Conservation (phyloP, 1,284 basidiomycete genomes). For the Papiliotrema nemorosa region DNA sequence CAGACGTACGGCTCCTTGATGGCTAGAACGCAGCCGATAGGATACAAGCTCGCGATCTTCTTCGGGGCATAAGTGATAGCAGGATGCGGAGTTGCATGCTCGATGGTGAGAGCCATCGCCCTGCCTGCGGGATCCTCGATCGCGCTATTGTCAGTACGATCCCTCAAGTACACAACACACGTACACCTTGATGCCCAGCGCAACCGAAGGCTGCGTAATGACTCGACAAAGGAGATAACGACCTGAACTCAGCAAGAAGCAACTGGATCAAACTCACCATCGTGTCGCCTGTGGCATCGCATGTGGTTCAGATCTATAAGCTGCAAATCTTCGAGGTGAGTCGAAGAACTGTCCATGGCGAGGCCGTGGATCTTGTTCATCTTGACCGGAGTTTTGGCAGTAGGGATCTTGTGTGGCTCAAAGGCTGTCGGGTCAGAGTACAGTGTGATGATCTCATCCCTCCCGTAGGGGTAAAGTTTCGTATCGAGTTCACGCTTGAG, state of each 20-base stretch:
- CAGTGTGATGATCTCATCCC: background rate
- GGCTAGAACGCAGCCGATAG: background rate
- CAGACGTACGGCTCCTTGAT: constrained; percentile 1
- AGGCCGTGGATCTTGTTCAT: background rate
- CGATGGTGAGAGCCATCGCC: background rate
- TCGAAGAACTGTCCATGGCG: background rate
- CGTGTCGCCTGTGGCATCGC: constrained; percentile 2
- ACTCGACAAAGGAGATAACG: constrained; percentile 1
- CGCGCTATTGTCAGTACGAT: background rate
- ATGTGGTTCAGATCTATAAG: background rate
- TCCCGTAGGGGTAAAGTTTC: background rate
- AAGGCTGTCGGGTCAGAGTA: no score
- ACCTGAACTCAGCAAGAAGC: background rate
- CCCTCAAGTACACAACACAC: background rate
- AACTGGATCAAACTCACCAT: background rate
- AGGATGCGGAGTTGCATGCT: background rate
- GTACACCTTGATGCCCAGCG: background rate
- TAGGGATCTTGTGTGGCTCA: background rate
- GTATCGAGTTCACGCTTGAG: background rate
- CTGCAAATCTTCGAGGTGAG: background rate
- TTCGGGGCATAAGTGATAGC: background rate
- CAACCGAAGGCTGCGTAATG: background rate
- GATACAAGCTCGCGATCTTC: background rate
- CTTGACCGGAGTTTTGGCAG: background rate
- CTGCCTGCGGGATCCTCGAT: background rate